These are phyloP conservation scores for Fusarium buharicum DNA, from an alignment of 2,329 filamentous ascomycete species.

Conservation along the genomic window DNA sequence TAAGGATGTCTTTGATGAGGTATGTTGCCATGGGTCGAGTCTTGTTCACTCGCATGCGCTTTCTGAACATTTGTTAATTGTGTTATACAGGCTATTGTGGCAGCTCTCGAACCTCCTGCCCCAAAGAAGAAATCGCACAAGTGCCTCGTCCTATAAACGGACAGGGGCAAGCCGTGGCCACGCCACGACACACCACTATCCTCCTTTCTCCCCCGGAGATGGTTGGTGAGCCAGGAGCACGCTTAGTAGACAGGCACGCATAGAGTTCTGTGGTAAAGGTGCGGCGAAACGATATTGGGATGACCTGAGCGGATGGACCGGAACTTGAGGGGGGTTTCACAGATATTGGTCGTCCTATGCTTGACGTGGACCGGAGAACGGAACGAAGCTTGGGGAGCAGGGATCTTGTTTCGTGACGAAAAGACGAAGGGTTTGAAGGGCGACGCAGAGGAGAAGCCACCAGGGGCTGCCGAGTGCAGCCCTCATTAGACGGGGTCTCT, in stretches of 20 bases:
- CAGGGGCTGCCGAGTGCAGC: constrained; percentile 19
- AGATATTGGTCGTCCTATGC: constrained; percentile 30
- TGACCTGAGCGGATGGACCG: constrained; percentile 24
- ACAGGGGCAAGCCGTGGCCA: constrained; percentile 20
- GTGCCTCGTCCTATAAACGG: constrained; percentile 73
- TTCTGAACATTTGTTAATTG: constrained; percentile 27
- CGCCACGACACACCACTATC: constrained; percentile 20
- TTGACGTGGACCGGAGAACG: constrained; percentile 35
- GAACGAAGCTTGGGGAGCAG: constrained; percentile 40
- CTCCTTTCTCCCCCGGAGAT: constrained; percentile 30
- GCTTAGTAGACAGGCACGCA: constrained; percentile 26
- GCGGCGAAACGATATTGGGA: constrained; percentile 27
- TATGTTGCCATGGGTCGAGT: constrained; percentile 56
- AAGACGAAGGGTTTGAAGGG: constrained; percentile 26
- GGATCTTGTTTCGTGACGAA: constrained; percentile 37
- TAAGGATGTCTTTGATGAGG: constrained; percentile 99
- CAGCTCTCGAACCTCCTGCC: constrained; percentile 87
- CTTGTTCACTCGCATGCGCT: neutral
- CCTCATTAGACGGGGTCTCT: constrained; percentile 15
- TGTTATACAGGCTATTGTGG: constrained; percentile 84
- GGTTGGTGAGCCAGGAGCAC: constrained; percentile 21
- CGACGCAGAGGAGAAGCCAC: constrained; percentile 22
- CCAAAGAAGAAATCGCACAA: constrained; percentile 80
- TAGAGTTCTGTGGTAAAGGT: constrained; percentile 29
- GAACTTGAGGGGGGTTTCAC: constrained; percentile 22